These are phyloP conservation scores for Aspergillus leporis DNA, from an alignment of 495 filamentous ascomycete species.

Conservation along the genomic window DNA sequence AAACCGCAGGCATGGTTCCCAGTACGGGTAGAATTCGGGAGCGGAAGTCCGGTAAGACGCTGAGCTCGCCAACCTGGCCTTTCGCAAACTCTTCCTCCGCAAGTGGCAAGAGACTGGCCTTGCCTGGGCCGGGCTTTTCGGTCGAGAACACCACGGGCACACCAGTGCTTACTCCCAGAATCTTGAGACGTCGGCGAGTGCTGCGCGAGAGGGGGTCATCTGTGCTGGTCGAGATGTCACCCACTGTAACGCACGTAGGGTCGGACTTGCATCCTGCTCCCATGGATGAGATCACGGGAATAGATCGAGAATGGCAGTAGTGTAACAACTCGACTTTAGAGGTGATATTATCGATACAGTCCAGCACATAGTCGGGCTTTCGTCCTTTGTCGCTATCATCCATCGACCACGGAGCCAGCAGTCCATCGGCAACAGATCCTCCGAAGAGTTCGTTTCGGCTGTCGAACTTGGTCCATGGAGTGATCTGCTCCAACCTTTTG, in stretches of 20 bases:
- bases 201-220: conserved; percentile 89
- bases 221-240: conserved; percentile 84
- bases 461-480: conserved; percentile 91
- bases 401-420: conserved; percentile 62
- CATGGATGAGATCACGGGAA: conserved; percentile 92
- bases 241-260: conserved; percentile 86
- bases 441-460: conserved; percentile 82
- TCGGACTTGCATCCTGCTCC: conserved; percentile 97
- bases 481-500: conserved; percentile 75
- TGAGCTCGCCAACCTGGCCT: conserved; percentile 83
- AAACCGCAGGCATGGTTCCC: conserved; percentile 95
- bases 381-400: conserved; percentile 53
- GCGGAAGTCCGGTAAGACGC: conserved; percentile 87
- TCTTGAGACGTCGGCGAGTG: conserved; percentile 75
- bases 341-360: conserved; percentile 98
- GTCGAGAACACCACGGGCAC: conserved; percentile 92
- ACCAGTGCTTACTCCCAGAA: conserved; percentile 77
- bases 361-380: conserved; percentile 82
- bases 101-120: conserved; percentile 84
- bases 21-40: conserved; percentile 91
- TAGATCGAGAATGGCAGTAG: conserved; percentile 74
- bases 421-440: conserved; percentile 57
- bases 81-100: conserved; percentile 86
- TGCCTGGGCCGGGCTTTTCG: conserved; percentile 87
- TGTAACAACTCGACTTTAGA: conserved; percentile 90